Evolutionary conservation across 129 eudicot species (phyloP).

Genomic region (Centaurea solstitialis): DNA sequence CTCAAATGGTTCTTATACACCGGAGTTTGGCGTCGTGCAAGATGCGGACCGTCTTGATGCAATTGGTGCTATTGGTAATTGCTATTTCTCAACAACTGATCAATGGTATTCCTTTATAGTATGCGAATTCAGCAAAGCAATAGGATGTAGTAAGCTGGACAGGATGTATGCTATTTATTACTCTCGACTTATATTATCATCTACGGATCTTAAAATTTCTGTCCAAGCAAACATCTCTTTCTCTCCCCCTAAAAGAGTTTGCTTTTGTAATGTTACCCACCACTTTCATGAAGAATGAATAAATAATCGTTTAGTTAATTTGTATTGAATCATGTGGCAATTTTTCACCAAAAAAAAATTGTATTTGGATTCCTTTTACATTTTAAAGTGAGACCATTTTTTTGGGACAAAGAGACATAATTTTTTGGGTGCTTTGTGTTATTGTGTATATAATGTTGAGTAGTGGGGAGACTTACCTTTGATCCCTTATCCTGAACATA

Average conservation of each 20-base stretch:
- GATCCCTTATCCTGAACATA: neutral
- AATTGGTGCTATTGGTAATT: slow-evolving; percentile 97
- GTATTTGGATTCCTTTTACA: neutral
- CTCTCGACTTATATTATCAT: neutral
- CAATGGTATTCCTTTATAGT: neutral
- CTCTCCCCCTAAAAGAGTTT: neutral
- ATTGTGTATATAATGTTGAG: neutral
- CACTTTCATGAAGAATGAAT: neutral
- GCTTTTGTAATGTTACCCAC: neutral
- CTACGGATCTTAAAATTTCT: neutral
- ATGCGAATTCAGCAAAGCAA: neutral
- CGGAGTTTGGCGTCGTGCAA: slow-evolving; percentile 89
- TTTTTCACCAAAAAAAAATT: neutral
- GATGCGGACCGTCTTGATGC: slow-evolving; percentile 99
- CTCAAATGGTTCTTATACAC: slow-evolving; percentile 29
- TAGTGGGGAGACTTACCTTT: neutral
- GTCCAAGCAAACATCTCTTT: neutral
- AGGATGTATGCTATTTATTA: neutral
- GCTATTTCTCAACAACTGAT: neutral
- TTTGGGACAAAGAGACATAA: neutral
- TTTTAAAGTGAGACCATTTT: neutral
- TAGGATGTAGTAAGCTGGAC: neutral
- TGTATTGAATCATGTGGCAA: neutral
- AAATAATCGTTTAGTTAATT: neutral
- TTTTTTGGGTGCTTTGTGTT: neutral